Percentiles rank a stretch among this genome's conserved stretches.
phyloP scores from a whole-genome alignment of 2,329 filamentous ascomycete species.

The Hypoxylon sp. region DNA sequence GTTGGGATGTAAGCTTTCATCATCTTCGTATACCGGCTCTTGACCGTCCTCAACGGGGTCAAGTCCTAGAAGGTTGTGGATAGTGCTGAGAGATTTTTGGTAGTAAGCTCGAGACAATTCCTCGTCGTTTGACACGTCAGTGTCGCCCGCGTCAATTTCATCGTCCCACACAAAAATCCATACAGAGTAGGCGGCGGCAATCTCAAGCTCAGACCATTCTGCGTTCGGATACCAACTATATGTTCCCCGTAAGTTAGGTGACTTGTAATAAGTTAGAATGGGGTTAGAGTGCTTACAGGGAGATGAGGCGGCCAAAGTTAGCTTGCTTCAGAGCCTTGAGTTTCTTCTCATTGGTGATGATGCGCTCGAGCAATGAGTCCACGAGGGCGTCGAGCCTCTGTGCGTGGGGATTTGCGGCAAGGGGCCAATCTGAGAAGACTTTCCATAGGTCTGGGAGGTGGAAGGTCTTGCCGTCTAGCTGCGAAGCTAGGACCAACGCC shows the following conservation, averaged over 20 bases:
- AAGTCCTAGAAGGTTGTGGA: slow-evolving; percentile 51
- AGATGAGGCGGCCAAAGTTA: slow-evolving; percentile 54
- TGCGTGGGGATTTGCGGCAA: slow-evolving; percentile 47
- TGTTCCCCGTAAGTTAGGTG: slow-evolving; percentile 12
- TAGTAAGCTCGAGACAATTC: slow-evolving; percentile 52
- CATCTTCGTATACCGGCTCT: slow-evolving; percentile 17
- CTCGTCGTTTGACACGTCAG: slow-evolving; percentile 52
- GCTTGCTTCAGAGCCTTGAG: slow-evolving; percentile 55
- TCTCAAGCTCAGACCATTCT: slow-evolving; percentile 54
- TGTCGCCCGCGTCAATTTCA: slow-evolving; percentile 55
- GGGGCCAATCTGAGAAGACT: slow-evolving; percentile 49
- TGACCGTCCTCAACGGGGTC: slow-evolving; percentile 17
- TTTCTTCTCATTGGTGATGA: slow-evolving; percentile 51
- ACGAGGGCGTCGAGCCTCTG: slow-evolving; percentile 46
- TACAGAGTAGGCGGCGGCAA: slow-evolving; percentile 53
- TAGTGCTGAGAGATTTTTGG: slow-evolving; percentile 51
- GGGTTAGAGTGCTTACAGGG: slow-evolving; percentile 47
- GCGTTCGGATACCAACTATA: slow-evolving; percentile 56
- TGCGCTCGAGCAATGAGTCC: slow-evolving; percentile 46
- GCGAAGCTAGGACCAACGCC: slow-evolving; percentile 43
- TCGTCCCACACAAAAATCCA: slow-evolving; percentile 58
- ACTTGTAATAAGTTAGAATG: slow-evolving; percentile 2
- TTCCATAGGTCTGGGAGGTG: slow-evolving; percentile 50
- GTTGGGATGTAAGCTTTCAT: slow-evolving; percentile 44
- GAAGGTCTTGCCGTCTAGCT: slow-evolving; percentile 47